These are phyloP conservation scores for Choanephora cucurbitarum DNA, from an alignment of 371 early-diverging fungal species.

Conservation along the genomic window DNA sequence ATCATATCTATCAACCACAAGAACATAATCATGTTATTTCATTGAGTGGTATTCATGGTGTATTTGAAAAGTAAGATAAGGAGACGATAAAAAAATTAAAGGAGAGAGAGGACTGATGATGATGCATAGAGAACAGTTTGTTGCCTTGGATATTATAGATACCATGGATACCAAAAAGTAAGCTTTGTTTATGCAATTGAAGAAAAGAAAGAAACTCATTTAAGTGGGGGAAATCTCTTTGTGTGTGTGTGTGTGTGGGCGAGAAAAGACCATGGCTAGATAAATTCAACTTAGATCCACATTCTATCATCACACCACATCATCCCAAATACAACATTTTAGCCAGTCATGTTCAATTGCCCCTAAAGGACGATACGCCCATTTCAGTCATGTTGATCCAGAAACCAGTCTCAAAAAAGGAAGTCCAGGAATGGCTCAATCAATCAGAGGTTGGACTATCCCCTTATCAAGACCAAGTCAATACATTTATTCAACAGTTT, in stretches of 20 bases:
- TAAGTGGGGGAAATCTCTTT: too few relatives aligned
- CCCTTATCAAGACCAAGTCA: background rate
- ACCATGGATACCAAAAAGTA: constrained; percentile 23
- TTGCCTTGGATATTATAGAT: constrained; percentile 27
- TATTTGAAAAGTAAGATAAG: constrained; percentile 40
- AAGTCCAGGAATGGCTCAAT: constrained; percentile 35
- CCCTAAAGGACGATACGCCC: constrained; percentile 24
- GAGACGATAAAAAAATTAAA: background rate
- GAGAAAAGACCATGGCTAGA: constrained; percentile 38
- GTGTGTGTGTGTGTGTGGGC: too few relatives aligned
- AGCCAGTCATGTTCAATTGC: constrained; percentile 49
- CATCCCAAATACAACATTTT: constrained; percentile 47
- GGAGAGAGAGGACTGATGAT: too few relatives aligned
- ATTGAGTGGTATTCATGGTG: constrained; percentile 45
- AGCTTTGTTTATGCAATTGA: background rate
- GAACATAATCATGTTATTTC: constrained; percentile 36
- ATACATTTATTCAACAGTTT: constrained; percentile 36
- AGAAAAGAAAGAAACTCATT: too few relatives aligned
- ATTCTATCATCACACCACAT: constrained; percentile 28
- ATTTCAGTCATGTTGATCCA: constrained; percentile 49
- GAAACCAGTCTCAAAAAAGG: constrained; percentile 44
- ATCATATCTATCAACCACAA: constrained; percentile 37
- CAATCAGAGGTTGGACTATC: background rate
- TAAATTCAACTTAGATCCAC: constrained; percentile 30
- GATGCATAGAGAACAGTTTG: constrained; percentile 21